Base-by-base conservation (phyloP, 352 stramenopile genomes). In the Globisporangium viniferum region DNA sequence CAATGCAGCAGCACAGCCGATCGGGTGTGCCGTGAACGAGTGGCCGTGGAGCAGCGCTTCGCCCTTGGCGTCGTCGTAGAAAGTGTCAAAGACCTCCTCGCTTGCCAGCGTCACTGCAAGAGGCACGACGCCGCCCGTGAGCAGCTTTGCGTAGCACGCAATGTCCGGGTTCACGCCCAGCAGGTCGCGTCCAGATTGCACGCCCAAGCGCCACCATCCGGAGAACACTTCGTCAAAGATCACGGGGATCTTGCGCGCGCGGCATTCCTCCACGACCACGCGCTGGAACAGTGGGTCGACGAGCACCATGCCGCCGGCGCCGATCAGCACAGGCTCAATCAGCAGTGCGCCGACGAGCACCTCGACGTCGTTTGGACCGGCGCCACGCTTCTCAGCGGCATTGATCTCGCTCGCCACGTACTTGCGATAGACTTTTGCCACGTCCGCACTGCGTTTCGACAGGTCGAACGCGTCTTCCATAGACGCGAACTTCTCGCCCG, bases 181-280 rank as follows among this genome's bases (percentile, higher is more conserved):
- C 44, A 97, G 62, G 62, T 98, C 91, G 41, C 90, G 84, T 15
- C 79, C 88, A 18, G 86, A 94, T 68, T 95, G 73, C 9, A 94
- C 88, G 33, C 93, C 93, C 15, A 98, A 78, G 55, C 93, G 91
- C 84, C 89, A 97, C 75, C 95, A 93, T 2, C 93, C 93, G 15
- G 89, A 96, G 55, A 97, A 96, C 12, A 97, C 89, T 66, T 98
- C 93, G 68, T 98, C 93, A 68, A 93, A 98, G 64, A 98, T 90
- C 20, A 98, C 82, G 4, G 91, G 90, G 49, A 98, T 95, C 62
- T 84, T 79, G 41, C 82, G 86, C 44, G 70, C 70, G 39, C 75
- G 84, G 58, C 83, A 93, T 60, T 94, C 80, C 41, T 93, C 74
- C 24, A 97, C 91, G 4, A 94, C 74, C n/a, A 93, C 76, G 44